A percentile compares a stretch with the other conserved stretches of the same genome.
Evolutionary conservation across 306 rosid genomes (phyloP).

Genomic region (Cyamopsis tetragonoloba): DNA sequence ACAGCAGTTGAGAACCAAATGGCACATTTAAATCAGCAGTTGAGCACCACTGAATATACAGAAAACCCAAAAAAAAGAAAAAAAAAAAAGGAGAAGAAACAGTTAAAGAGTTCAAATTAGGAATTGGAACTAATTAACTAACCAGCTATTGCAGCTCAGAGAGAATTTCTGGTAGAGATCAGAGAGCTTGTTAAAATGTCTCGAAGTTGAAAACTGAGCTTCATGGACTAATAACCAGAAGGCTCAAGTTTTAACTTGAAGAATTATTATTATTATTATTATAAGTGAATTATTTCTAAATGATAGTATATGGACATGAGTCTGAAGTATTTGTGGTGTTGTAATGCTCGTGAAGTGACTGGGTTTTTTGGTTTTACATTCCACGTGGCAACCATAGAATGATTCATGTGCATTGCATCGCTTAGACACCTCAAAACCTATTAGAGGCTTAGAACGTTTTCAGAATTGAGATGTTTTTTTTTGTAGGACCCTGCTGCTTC

Average conservation of each 20-base stretch:
- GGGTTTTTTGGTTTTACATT: constrained; percentile 2
- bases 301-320: neutral
- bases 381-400: constrained; percentile 32
- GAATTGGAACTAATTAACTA: constrained; percentile 15
- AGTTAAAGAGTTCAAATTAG: neutral
- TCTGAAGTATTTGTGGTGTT: neutral
- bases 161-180: neutral
- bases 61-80: no score
- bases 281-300: neutral
- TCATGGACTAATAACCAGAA: neutral
- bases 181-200: neutral
- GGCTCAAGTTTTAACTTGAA: neutral
- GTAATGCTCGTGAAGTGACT: neutral
- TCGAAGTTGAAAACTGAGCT: neutral
- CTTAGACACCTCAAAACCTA: constrained; percentile 19
- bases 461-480: neutral
- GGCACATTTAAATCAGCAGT: neutral
- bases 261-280: neutral
- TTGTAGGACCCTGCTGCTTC: neutral
- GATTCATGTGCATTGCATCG: neutral
- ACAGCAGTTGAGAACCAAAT: neutral
- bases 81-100: no score
- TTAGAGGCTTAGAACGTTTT: constrained; percentile 21
- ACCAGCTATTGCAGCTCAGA: constrained; percentile 8
- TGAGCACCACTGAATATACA: neutral